phyloP scores from a whole-genome alignment of 1,139 yeast genomes.

The Spathaspora sp. region DNA sequence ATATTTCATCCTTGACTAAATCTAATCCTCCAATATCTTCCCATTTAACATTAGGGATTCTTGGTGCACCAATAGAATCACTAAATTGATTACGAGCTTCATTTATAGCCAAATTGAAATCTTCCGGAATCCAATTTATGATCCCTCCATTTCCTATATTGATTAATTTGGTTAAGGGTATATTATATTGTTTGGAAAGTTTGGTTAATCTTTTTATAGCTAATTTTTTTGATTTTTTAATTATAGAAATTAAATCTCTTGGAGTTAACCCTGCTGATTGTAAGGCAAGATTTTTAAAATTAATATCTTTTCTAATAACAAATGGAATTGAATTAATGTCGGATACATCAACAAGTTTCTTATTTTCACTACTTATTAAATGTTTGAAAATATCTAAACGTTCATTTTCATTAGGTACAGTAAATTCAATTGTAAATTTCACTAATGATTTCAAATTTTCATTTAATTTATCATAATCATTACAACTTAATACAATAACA shows the following conservation, averaged over 20 bases:
- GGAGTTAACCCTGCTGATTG: slow-evolving; percentile 95
- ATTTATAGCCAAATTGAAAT: slow-evolving; percentile 71
- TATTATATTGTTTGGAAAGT: slow-evolving; percentile 17
- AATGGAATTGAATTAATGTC: slow-evolving; percentile 24
- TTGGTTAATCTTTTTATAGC: slow-evolving; percentile 53
- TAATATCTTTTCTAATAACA: slow-evolving; percentile 52
- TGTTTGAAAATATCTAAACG: slow-evolving; percentile 61
- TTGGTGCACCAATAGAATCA: slow-evolving; percentile 95
- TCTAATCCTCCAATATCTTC: slow-evolving; percentile 93
- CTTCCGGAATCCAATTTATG: slow-evolving; percentile 57
- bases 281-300: slow-evolving; percentile 60
- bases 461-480: slow-evolving; percentile 69
- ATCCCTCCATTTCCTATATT: slow-evolving; percentile 52
- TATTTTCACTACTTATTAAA: slow-evolving; percentile 32
- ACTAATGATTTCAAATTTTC: slow-evolving; percentile 66
- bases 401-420: slow-evolving; percentile 79
- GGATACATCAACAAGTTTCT: slow-evolving; percentile 5
- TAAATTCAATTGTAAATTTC: slow-evolving; percentile 73
- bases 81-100: slow-evolving; percentile 86
- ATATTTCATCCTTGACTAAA: slow-evolving; percentile 82
- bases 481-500: slow-evolving; percentile 67
- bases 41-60: slow-evolving; percentile 95
- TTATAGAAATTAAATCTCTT: slow-evolving; percentile 72
- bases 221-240: slow-evolving; percentile 59
- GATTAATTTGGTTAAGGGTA: slow-evolving; percentile 26